Percentiles rank a stretch among this genome's conserved stretches.
phyloP scores from a whole-genome alignment of 23 red algal genomes.

The Gracilaria domingensis region DNA sequence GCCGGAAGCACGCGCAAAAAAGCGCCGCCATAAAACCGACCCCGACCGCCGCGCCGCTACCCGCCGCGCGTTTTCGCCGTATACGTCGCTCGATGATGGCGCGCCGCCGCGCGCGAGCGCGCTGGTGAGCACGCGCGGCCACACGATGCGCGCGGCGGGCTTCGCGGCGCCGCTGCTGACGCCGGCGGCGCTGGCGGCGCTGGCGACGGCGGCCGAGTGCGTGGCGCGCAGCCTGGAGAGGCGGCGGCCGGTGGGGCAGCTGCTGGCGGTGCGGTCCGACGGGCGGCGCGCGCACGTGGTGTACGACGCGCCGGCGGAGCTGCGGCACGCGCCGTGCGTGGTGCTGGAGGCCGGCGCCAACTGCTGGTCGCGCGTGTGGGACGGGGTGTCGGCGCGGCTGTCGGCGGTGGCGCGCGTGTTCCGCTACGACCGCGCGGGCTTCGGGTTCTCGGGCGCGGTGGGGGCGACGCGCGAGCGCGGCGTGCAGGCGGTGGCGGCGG shows the following conservation, averaged over 20 bases:
- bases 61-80: too few relatives aligned
- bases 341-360: slow-evolving; percentile 58
- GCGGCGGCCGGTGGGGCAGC: slow-evolving; percentile 20
- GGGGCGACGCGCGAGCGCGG: background rate
- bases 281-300: slow-evolving; percentile 50
- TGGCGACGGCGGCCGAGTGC: slow-evolving; percentile 27
- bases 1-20: too few relatives aligned
- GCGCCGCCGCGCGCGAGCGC: too few relatives aligned
- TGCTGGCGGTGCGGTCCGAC: background rate
- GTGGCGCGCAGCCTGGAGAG: slow-evolving; percentile 6
- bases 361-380: slow-evolving; percentile 57
- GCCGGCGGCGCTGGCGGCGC: slow-evolving; percentile 7
- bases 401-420: slow-evolving; percentile 28
- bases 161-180: slow-evolving; percentile 30
- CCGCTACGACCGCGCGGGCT: slow-evolving; percentile 62
- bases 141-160: too few relatives aligned
- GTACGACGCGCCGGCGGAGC: slow-evolving; percentile 22
- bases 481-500: background rate
- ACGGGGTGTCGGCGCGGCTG: background rate
- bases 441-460: slow-evolving; percentile 29
- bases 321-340: slow-evolving; percentile 42
- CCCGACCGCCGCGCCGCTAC: too few relatives aligned
- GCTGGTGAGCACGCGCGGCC: too few relatives aligned
- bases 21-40: too few relatives aligned
- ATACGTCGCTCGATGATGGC: too few relatives aligned